phyloP scores from a whole-genome alignment of 73 alveolate species.

The Paramecium sonneborni region DNA sequence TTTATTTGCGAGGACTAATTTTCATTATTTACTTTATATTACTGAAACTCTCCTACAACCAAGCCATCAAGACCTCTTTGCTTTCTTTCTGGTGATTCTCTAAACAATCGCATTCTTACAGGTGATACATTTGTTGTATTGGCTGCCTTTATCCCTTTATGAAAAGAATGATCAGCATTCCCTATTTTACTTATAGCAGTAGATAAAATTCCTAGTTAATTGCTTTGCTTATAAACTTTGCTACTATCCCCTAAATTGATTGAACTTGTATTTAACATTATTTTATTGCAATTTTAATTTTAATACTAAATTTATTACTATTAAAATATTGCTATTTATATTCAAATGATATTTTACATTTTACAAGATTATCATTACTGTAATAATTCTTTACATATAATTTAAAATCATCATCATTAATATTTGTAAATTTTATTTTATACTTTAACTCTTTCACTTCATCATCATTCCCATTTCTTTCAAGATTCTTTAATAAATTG shows the following conservation, averaged over 20 bases:
- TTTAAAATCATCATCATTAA: too few relatives aligned
- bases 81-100: constrained; percentile 46
- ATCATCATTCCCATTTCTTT: too few relatives aligned
- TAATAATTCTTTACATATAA: too few relatives aligned
- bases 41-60: constrained; percentile 47
- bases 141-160: not conserved
- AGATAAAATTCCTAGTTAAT: constrained; percentile 1
- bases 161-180: not conserved
- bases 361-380: too few relatives aligned
- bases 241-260: not conserved
- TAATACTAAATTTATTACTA: not conserved
- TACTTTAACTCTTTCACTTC: too few relatives aligned
- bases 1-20: constrained; percentile 1
- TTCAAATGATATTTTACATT: too few relatives aligned
- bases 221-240: not conserved
- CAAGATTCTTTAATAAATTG: too few relatives aligned
- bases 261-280: not conserved
- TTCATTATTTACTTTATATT: not conserved
- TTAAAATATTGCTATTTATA: not conserved
- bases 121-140: constrained; percentile 46
- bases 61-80: constrained; percentile 33
- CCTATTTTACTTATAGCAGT: constrained; percentile 25
- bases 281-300: not conserved
- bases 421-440: too few relatives aligned
- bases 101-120: constrained; percentile 46